Percentiles rank a stretch among this genome's conserved stretches.
Conservation (phyloP, 805 yeast species). For the Metschnikowia kofuensis region DNA sequence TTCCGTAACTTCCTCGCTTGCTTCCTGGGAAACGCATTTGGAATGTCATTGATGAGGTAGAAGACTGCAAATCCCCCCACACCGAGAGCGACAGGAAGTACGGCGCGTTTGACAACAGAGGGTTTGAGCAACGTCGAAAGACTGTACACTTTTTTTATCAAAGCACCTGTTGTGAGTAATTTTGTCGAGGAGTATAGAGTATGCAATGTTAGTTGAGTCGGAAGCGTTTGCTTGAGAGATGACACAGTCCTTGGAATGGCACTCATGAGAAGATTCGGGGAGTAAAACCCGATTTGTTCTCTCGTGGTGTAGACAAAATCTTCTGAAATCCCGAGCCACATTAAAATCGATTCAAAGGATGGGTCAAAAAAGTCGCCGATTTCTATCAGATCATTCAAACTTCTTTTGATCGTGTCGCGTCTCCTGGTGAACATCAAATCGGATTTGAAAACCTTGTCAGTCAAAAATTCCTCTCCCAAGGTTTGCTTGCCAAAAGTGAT, state of each 20-base stretch:
- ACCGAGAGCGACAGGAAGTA: conserved; percentile 51
- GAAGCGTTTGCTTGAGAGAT: conserved; percentile 29
- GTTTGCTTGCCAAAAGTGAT: conserved; percentile 57
- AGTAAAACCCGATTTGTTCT: conserved; percentile 29
- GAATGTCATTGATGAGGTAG: conserved; percentile 75
- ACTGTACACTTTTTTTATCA: conserved; percentile 36
- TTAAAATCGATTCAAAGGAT: conserved; percentile 55
- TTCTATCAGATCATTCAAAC: conserved; percentile 58
- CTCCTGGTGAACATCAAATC: conserved; percentile 81
- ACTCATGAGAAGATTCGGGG: conserved; percentile 31
- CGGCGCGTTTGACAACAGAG: conserved; percentile 43
- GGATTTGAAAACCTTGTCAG: conserved; percentile 62
- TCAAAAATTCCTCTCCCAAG: conserved; percentile 60
- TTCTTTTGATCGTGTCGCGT: conserved; percentile 58
- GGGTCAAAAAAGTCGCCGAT: conserved; percentile 81
- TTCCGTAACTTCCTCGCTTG: conserved; percentile 66
- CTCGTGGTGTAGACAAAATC: conserved; percentile 26
- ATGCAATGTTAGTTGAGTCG: conserved; percentile 39
- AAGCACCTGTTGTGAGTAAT: conserved; percentile 41
- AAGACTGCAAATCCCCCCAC: conserved; percentile 52
- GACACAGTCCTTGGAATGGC: conserved; percentile 29
- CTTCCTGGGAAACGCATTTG: conserved; percentile 84
- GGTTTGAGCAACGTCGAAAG: conserved; percentile 36
- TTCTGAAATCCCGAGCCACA: conserved; percentile 41
- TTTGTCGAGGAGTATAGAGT: conserved; percentile 40